Evolutionary conservation across 768 basidiomycete species (phyloP), one percentile per base, ranked within the genome.

Genomic region (Pleurotus pulmonarius): DNA sequence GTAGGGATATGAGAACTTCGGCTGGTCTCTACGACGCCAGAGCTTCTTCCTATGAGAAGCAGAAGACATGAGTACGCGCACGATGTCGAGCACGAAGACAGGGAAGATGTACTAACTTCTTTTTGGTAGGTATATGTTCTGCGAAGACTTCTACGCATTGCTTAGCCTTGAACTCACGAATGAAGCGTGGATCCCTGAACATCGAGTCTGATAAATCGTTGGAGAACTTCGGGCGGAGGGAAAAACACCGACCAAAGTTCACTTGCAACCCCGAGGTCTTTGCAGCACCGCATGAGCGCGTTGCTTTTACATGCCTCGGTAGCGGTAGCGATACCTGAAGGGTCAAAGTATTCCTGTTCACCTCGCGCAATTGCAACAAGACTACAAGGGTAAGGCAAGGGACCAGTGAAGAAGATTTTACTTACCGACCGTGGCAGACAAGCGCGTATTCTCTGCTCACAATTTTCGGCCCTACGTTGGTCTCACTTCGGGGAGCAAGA

Each of bases 281-380:
- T 98, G 75, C 92, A 94, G 70, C 96, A 98, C 29, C 96, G 79
- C 95, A 98, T 97, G 26, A 98, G 76, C 0, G 96, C 96, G 60
- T 98, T 98, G 67, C 91, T 93, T 72, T 98, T 98, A 75, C 90
- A 92, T 0, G 88, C 93, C 69, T 98, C 96, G 0, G 90, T 91
- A 0, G 96, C 96, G 0, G 96, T 98, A 1, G 96, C 83, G 49
- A 98, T 85, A 12, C 94, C 93, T 0, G 82, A 80, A 5, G 90
- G 87, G 64, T 95, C 94, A 63, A 98, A 98, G 71, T 94, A 98
- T 63, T 97, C 93, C 62, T 98, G 94, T 73, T 98, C 96, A 26
- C 96, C 96, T 49, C 95, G 81, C 3, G 96, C 90, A 59, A 98
- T 86, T 7, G 83, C 90, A 2, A 98, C 93, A 15, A 98, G 76